These are phyloP conservation scores for Hirschioporus abietinus DNA, from an alignment of 768 basidiomycete genomes.

Conservation along the genomic window DNA sequence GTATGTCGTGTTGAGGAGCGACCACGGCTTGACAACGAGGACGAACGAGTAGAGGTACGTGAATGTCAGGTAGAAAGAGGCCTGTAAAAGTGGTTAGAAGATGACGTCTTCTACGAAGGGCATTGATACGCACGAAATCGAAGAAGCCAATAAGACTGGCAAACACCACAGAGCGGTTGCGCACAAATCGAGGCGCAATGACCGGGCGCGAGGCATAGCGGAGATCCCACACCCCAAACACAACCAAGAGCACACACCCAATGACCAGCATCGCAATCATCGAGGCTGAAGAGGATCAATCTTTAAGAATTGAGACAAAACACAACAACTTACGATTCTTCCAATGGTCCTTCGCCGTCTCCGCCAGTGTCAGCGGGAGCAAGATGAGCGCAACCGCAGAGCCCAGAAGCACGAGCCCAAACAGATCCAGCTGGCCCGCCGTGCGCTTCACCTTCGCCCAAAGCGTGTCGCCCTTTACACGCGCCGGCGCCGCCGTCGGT, in stretches of 20 bases:
- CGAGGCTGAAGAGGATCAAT: constrained; percentile 29
- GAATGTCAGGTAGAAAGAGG: constrained; percentile 63
- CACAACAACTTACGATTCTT: constrained; percentile 36
- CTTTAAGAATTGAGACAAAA: neutral
- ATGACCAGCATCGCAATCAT: constrained; percentile 48
- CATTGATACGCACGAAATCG: constrained; percentile 42
- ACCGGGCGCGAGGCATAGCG: constrained; percentile 53
- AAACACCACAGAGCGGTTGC: constrained; percentile 53
- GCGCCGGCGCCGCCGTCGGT: constrained; percentile 10
- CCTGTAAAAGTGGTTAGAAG: constrained; percentile 24
- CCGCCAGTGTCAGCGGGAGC: constrained; percentile 47
- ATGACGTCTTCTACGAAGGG: neutral
- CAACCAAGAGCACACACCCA: constrained; percentile 38
- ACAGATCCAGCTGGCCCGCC: constrained; percentile 36
- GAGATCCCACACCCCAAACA: constrained; percentile 42
- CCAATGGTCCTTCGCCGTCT: constrained; percentile 36
- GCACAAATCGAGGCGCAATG: constrained; percentile 52
- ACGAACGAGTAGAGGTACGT: constrained; percentile 73
- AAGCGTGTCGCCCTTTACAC: neutral
- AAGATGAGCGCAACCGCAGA: constrained; percentile 46
- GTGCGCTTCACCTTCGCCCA: constrained; percentile 7
- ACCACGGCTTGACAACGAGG: constrained; percentile 46
- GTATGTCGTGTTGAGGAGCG: constrained; percentile 51
- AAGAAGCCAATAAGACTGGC: constrained; percentile 58
- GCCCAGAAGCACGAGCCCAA: constrained; percentile 49